Evolutionary conservation across 306 rosid species (phyloP), one percentile per base, ranked within the genome.

Genomic region (Castanea sativa): DNA sequence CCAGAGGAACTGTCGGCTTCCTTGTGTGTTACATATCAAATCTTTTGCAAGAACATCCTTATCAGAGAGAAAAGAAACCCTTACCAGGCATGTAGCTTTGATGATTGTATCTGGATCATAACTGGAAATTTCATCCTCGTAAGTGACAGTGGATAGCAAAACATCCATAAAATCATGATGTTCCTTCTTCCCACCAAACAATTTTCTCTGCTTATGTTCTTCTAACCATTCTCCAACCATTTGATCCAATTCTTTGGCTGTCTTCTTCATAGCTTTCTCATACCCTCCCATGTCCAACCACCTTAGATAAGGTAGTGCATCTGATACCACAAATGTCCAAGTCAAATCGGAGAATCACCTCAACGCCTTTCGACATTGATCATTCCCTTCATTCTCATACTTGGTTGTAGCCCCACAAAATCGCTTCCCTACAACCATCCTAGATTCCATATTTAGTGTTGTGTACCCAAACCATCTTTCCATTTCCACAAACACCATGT

Each of bases 201-300:
- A n/a, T 23, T 64, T 35, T 6, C 27, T 4, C 29, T 77, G 11
- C 63, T 71, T 87, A 23, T 87, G 90, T 41, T 83, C 73, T 15
- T 87, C 70, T 0, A 87, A 20, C 82, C 83, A 84, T 5, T 20
- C 51, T 1, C 30, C 33, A 35, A 8, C 19, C 3, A 77, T 56
- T 0, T 27, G 49, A 19, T 84, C 90, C 3, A 87, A 67, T 56
- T 79, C 83, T 25, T 65, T 82, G 0, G 81, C 83, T 0, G 73
- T 77, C 25, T 35, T 80, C 67, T 82, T 82, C 68, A 61, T 61
- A 2, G 68, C 9, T 18, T 14, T 61, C 19, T 61, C 51, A 19
- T 63, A 65, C 20, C 90, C 90, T 1, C 75, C 90, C 77, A 87
- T 71, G 71, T 84, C 90, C 64, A 87, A 55, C 88, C 88, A 84